Evolutionary conservation across 1,284 basidiomycete species (phyloP).

Genomic region (Naganishia sp.): DNA sequence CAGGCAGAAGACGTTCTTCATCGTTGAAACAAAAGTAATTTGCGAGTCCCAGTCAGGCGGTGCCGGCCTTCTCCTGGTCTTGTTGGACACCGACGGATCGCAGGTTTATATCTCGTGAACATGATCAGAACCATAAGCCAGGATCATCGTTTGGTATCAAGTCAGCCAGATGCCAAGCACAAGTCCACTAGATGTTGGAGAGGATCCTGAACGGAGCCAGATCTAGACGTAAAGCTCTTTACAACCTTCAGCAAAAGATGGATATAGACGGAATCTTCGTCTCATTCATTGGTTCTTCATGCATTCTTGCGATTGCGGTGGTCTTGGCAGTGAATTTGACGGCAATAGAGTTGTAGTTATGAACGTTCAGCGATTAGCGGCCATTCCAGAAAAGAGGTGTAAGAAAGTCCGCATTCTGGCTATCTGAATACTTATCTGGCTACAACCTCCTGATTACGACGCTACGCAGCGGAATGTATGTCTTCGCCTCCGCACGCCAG

Average conservation of each 20-base stretch:
- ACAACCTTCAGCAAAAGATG: background rate
- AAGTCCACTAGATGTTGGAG: background rate
- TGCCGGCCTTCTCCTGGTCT: background rate
- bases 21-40: background rate
- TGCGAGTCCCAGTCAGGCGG: background rate
- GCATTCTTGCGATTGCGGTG: background rate
- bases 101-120: no score
- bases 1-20: constrained; percentile 30
- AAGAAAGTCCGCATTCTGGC: no score
- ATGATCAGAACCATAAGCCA: no score
- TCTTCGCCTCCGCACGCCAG: no score
- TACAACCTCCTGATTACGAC: no score
- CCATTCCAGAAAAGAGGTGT: no score
- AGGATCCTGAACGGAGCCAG: background rate
- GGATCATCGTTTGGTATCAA: no score
- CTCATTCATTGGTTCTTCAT: background rate
- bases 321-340: background rate
- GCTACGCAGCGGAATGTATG: no score
- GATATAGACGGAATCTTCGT: background rate
- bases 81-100: background rate
- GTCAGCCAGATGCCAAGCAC: background rate
- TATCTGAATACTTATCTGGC: no score
- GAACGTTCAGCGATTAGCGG: no score
- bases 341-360: background rate
- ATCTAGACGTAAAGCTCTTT: background rate